A percentile compares a stretch with the other conserved stretches of the same genome.
Conservation (phyloP, 805 yeast genomes). For the Babjeviella inositovora region DNA sequence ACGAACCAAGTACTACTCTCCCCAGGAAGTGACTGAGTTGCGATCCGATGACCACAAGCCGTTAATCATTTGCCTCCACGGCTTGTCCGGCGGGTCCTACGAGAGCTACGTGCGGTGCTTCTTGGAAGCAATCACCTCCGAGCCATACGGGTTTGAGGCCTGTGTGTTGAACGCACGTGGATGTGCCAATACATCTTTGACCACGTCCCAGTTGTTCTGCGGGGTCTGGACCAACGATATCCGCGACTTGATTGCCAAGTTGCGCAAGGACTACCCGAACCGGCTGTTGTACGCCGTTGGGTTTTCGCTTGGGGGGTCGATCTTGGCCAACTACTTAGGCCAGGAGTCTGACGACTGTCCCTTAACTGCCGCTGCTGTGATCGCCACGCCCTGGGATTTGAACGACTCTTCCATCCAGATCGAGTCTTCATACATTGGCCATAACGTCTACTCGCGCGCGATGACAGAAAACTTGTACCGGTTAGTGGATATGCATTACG, state of each 20-base stretch:
- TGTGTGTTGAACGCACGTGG: constrained; percentile 65
- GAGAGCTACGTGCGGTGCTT: constrained; percentile 59
- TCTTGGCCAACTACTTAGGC: constrained; percentile 59
- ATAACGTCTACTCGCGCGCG: constrained; percentile 27
- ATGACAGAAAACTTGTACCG: constrained; percentile 29
- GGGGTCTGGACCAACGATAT: constrained; percentile 65
- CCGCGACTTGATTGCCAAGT: constrained; percentile 31
- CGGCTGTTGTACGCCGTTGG: constrained; percentile 62
- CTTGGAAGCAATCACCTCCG: constrained; percentile 19
- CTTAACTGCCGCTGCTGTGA: constrained; percentile 37
- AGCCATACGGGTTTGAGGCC: constrained; percentile 32
- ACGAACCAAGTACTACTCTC: constrained; percentile 39
- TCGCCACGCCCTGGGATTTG: constrained; percentile 69
- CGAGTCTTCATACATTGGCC: constrained; percentile 21
- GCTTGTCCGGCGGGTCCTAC: constrained; percentile 76
- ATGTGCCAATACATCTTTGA: constrained; percentile 52
- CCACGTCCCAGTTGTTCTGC: constrained; percentile 55
- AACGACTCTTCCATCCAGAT: constrained; percentile 27
- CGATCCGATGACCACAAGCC: constrained; percentile 25
- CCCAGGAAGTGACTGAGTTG: too few relatives aligned
- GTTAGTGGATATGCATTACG: constrained; percentile 23
- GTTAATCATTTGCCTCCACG: constrained; percentile 52
- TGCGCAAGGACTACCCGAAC: constrained; percentile 35
- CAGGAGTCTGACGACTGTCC: constrained; percentile 33
- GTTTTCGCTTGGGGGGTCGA: constrained; percentile 64